phyloP scores from a whole-genome alignment of 768 basidiomycete species.

The Tylopilus felleus region DNA sequence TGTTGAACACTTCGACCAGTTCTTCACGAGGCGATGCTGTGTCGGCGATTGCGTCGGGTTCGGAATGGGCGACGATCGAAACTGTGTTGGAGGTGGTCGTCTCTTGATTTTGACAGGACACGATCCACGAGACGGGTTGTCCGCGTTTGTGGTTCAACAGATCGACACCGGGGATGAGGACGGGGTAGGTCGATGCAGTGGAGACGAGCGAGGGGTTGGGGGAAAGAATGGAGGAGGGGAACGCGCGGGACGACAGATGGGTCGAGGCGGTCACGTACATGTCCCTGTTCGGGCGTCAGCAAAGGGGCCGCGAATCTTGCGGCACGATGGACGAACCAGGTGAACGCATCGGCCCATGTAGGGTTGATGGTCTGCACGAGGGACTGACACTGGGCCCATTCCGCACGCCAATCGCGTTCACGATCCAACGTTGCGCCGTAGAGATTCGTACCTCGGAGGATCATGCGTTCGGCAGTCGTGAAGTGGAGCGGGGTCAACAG shows the following conservation, averaged over 20 bases:
- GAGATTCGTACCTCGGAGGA: slow-evolving; percentile 77
- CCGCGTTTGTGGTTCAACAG: slow-evolving; percentile 80
- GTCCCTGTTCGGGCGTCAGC: slow-evolving; percentile 48
- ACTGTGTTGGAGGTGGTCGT: slow-evolving; percentile 37
- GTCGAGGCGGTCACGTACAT: slow-evolving; percentile 69
- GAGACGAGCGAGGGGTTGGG: slow-evolving; percentile 48
- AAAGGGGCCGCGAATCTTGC: slow-evolving; percentile 20
- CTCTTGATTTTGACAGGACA: slow-evolving; percentile 35
- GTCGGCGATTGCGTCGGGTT: slow-evolving; percentile 23
- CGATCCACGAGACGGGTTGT: slow-evolving; percentile 80
- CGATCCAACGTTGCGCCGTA: slow-evolving; percentile 74
- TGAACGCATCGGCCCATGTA: slow-evolving; percentile 50
- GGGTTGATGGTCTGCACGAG: slow-evolving; percentile 35
- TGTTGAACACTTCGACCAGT: slow-evolving; percentile 62
- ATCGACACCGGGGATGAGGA: slow-evolving; percentile 87
- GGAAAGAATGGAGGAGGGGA: slow-evolving; percentile 80
- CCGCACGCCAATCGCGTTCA: slow-evolving; percentile 52
- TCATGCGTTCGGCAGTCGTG: slow-evolving; percentile 52
- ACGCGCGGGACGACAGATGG: slow-evolving; percentile 83
- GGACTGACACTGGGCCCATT: slow-evolving; percentile 57
- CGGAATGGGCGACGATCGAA: slow-evolving; percentile 56
- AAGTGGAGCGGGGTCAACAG: slow-evolving; percentile 78
- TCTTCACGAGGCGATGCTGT: slow-evolving; percentile 30
- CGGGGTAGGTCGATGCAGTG: slow-evolving; percentile 56
- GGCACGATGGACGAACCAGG: slow-evolving; percentile 54